phyloP scores from a whole-genome alignment of 2,329 filamentous ascomycete genomes.

The Neonectria sp. region DNA sequence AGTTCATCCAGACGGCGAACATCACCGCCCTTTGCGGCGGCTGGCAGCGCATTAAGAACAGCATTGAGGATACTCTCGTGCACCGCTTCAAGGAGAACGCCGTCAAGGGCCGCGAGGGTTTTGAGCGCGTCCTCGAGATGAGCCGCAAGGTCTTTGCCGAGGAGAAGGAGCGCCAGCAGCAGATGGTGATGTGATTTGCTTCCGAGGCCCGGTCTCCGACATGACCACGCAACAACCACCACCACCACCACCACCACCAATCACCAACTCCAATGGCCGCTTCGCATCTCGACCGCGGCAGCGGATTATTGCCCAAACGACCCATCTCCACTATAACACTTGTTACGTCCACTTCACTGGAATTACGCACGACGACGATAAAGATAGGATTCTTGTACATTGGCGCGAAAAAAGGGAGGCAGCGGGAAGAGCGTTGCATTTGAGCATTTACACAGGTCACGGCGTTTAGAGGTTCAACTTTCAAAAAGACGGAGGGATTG shows the following conservation, averaged over 20 bases:
- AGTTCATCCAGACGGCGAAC: conserved; percentile 90
- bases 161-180: conserved; percentile 76
- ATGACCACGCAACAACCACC: conserved; percentile 9
- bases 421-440: conserved; percentile 33
- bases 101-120: conserved; percentile 90
- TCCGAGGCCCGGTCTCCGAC: conserved; percentile 8
- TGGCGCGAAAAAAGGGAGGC: conserved; percentile 39
- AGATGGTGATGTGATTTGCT: conserved; percentile 39
- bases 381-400: conserved; percentile 42
- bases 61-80: conserved; percentile 93
- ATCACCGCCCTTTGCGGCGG: conserved; percentile 96
- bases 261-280: conserved; percentile 28
- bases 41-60: conserved; percentile 97
- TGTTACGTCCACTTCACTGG: conserved; percentile 36
- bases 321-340: conserved; percentile 44
- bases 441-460: conserved; percentile 45
- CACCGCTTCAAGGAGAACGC: conserved; percentile 94
- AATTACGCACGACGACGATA: conserved; percentile 38
- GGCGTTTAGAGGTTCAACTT: conserved; percentile 47
- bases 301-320: conserved; percentile 29
- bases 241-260: conserved; percentile 11
- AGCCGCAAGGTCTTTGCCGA: conserved; percentile 92
- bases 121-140: conserved; percentile 95
- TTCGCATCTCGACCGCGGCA: conserved; percentile 3
- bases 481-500: conserved; percentile 31